phyloP scores from a whole-genome alignment of 192 early-diverging fungal genomes.

The Mycoemilia scoparia region DNA sequence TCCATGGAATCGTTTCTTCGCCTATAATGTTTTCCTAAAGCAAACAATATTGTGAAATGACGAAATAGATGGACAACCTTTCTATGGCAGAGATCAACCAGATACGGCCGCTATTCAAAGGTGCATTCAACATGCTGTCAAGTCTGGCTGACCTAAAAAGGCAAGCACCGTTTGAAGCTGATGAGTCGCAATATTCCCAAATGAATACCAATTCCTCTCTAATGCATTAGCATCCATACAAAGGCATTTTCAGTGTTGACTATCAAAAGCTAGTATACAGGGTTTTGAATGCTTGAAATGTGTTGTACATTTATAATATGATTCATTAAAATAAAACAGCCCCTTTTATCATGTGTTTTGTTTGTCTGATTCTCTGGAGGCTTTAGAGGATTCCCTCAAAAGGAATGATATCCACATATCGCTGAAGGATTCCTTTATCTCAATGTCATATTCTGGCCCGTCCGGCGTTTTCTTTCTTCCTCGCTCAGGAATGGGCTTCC shows the following conservation, averaged over 20 bases:
- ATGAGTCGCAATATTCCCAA: no score
- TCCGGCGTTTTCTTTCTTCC: not conserved
- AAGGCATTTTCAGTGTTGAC: no score
- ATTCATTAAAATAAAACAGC: no score
- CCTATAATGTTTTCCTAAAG: not conserved
- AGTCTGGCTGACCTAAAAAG: slow-evolving; percentile 18
- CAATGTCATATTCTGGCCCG: slow-evolving; percentile 3
- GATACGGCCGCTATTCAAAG: slow-evolving; percentile 77
- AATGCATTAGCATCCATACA: no score
- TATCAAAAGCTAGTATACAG: no score
- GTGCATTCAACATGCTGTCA: slow-evolving; percentile 46
- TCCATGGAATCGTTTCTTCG: slow-evolving; percentile 4
- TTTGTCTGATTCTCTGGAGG: no score
- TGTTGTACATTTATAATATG: no score
- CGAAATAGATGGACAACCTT: slow-evolving; percentile 75
- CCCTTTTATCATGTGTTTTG: no score
- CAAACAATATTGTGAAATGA: slow-evolving; percentile 8
- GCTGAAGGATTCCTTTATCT: slow-evolving; percentile 47
- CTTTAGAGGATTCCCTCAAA: slow-evolving; percentile 48
- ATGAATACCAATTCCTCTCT: no score
- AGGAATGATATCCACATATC: slow-evolving; percentile 70
- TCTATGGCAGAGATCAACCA: slow-evolving; percentile 78
- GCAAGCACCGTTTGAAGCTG: no score
- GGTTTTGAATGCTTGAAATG: no score
- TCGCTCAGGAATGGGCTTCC: no score